Conservation (phyloP, 257 asterid genomes). For the Gentiana straminea region DNA sequence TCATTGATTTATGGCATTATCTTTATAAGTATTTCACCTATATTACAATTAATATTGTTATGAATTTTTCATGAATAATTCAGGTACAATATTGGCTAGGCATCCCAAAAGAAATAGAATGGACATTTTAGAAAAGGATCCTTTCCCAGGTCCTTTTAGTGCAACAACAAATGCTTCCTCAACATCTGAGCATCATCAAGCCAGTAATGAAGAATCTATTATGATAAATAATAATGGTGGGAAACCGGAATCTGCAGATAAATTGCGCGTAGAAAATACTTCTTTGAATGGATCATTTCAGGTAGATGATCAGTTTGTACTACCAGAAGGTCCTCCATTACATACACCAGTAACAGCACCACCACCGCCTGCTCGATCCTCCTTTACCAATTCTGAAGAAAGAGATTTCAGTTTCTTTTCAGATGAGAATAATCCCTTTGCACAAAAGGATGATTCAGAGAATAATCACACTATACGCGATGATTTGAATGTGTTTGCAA, state of each 20-base stretch:
- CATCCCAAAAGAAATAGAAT: slow-evolving; percentile 26
- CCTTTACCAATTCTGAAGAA: slow-evolving; percentile 7
- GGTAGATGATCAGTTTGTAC: slow-evolving; percentile 5
- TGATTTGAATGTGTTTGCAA: slow-evolving; percentile 21
- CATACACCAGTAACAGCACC: slow-evolving; percentile 15
- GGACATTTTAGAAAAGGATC: slow-evolving; percentile 50
- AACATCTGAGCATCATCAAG: slow-evolving; percentile 30
- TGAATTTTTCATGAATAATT: background rate
- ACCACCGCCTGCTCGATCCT: slow-evolving; percentile 11
- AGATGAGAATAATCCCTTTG: slow-evolving; percentile 18
- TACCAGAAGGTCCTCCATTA: slow-evolving; percentile 11
- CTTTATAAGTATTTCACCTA: too few relatives aligned
- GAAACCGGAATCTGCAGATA: slow-evolving; percentile 15
- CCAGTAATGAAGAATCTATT: slow-evolving; percentile 21
- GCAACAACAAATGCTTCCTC: slow-evolving; percentile 25
- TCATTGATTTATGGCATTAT: too few relatives aligned
- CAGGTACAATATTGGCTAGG: slow-evolving; percentile 15
- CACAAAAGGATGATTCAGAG: slow-evolving; percentile 8
- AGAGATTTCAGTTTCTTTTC: slow-evolving; percentile 17
- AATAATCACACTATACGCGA: slow-evolving; percentile 11
- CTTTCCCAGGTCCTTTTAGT: slow-evolving; percentile 31
- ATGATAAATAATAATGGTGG: slow-evolving; percentile 9
- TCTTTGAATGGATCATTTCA: background rate
- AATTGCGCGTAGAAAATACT: slow-evolving; percentile 11
- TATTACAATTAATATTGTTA: too few relatives aligned